Base-by-base conservation (phyloP, 2,329 filamentous ascomycete genomes). In the Neofusicoccum cordaticola region DNA sequence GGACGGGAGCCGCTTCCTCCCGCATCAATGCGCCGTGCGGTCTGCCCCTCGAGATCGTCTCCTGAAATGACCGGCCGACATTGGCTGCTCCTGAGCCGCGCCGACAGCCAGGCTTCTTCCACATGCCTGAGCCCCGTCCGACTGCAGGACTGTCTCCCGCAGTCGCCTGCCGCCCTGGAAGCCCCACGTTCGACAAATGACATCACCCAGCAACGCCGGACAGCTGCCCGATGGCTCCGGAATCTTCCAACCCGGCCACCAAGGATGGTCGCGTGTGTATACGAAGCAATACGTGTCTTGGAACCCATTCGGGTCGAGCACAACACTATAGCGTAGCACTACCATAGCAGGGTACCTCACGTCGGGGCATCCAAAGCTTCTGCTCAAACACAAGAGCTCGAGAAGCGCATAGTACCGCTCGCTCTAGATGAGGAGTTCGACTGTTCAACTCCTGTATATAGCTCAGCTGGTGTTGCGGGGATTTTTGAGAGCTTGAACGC, bases 181-280 rank as follows among this genome's bases (percentile, higher is more conserved):
- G 53, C 53, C 53, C 53, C 53, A 45, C 39, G 53, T 58, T 34
- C 9, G 44, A 19, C 53, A 27, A 9, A 60, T 60, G 56, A 60
- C 56, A 60, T 60, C 56, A 60, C 56, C 27, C n/a, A 5, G 15
- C 35, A 44, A 31, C 19, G n/a, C 17, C 37, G 52, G 35, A 42
- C 52, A 58, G 4, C 42, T 60, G 42, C 56, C 56, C 42, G 56
- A 60, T 47, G 19, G 13, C n/a, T 47, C 56, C 56, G 41, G 41
- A 60, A 60, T 15, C 41, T 22, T 47, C 27, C 27, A 12, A 37
- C 22, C 39, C 42, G 56, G 35, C 27, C 12, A 27, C n/a, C 17
- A 11, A 39, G 7, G 27, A 31, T 31, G 27, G 27, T 7, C 27
- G 27, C 27, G 7, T 31, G 27, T 31, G 27, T 31, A 31, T 31